These are phyloP conservation scores for Fusarium compactum DNA, from an alignment of 2,329 filamentous ascomycete genomes.

Conservation along the genomic window DNA sequence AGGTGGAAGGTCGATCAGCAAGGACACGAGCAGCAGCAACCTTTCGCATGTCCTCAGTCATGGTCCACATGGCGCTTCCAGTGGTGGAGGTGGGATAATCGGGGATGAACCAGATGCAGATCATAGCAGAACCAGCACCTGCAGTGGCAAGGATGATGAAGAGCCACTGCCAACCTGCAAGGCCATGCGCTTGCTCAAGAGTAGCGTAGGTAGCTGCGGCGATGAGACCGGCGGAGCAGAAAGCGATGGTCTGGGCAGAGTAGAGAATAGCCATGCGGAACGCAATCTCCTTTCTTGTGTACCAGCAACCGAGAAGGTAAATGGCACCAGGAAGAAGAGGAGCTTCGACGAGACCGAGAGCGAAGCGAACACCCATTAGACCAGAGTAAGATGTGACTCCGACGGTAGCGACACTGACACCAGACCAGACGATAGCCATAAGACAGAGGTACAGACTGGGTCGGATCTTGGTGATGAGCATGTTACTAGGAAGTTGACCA, in stretches of 20 bases:
- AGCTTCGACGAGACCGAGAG: constrained; percentile 18
- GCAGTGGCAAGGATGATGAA: constrained; percentile 18
- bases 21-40: constrained; percentile 15
- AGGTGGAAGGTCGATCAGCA: constrained; percentile 8
- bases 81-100: constrained; percentile 8
- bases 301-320: constrained; percentile 22
- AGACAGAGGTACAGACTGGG: constrained; percentile 18
- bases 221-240: constrained; percentile 17
- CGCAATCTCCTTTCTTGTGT: constrained; percentile 9
- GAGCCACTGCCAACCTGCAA: constrained; percentile 23
- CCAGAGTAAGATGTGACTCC: constrained; percentile 16
- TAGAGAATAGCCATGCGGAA: constrained; percentile 21
- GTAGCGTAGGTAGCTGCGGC: constrained; percentile 12
- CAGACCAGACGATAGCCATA: constrained; percentile 20
- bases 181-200: neutral
- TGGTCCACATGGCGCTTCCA: constrained; percentile 12
- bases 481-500: constrained; percentile 18
- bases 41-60: constrained; percentile 20
- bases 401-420: constrained; percentile 14
- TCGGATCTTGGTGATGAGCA: constrained; percentile 20
- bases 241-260: constrained; percentile 8
- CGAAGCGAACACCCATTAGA: constrained; percentile 18
- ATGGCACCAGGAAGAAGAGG: constrained; percentile 16
- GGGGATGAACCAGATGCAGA: constrained; percentile 21
- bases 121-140: constrained; percentile 18